Conservation (phyloP, 139 green algal species). For the Edaphochlamys debaryana region DNA sequence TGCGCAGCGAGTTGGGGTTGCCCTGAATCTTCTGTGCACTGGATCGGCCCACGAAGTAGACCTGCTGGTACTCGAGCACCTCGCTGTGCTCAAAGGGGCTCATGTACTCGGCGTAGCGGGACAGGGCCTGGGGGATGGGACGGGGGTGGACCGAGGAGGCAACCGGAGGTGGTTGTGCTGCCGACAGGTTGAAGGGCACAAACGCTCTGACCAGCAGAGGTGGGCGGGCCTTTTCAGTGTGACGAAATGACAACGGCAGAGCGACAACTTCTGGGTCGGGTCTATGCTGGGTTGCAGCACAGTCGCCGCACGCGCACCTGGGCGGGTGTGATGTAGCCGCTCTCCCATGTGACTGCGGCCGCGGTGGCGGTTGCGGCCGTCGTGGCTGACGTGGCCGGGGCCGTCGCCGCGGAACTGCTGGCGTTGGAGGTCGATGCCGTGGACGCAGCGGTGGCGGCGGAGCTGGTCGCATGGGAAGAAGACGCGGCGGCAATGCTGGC, state of each 20-base stretch:
- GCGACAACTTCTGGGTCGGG: too few species aligned
- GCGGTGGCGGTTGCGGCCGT: neutral
- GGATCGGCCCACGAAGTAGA: constrained; percentile 78
- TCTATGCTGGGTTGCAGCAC: too few species aligned
- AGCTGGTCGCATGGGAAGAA: neutral
- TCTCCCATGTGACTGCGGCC: constrained; percentile 50
- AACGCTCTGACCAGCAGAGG: too few species aligned
- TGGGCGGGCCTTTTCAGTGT: too few species aligned
- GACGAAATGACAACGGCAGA: too few species aligned
- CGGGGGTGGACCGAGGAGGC: too few species aligned
- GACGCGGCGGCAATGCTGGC: neutral
- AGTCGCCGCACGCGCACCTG: too few species aligned
- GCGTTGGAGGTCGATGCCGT: neutral
- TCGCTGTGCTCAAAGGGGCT: constrained; percentile 86
- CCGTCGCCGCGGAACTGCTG: too few species aligned
- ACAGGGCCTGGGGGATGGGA: constrained; percentile 71
- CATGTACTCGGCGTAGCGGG: constrained; percentile 71
- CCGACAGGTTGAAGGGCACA: too few species aligned
- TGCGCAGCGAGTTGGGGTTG: constrained; percentile 52
- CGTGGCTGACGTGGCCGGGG: neutral
- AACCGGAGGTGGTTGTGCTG: too few species aligned
- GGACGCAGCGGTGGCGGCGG: neutral
- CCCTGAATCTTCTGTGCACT: constrained; percentile 66
- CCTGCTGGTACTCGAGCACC: constrained; percentile 78
- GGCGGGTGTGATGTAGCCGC: constrained; percentile 55